Percentiles rank a stretch among this genome's conserved stretches.
These are phyloP conservation scores for Protostelium mycophagum DNA, from an alignment of 78 protist species.

Conservation along the genomic window DNA sequence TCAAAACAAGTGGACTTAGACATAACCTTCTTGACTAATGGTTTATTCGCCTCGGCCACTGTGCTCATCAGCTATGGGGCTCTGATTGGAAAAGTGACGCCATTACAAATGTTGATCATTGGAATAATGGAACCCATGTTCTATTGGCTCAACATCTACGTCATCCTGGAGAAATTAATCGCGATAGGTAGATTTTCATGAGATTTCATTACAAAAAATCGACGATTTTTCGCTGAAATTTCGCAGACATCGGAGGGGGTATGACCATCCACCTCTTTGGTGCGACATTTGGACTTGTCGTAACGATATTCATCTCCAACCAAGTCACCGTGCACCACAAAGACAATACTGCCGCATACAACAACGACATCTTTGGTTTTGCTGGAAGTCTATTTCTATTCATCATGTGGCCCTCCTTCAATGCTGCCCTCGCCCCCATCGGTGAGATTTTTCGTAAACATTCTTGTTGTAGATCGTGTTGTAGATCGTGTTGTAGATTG, in stretches of 20 bases:
- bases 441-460: too few species aligned
- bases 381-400: conserved; percentile 71
- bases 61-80: conserved; percentile 93
- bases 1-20: conserved; percentile 18
- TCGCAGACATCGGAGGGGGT: conserved; percentile 88
- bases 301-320: conserved; percentile 29
- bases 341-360: conserved; percentile 26
- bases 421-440: conserved; percentile 73
- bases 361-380: conserved; percentile 83
- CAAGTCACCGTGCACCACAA: background rate
- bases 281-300: conserved; percentile 85
- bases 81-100: conserved; percentile 76
- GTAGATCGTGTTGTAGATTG: too few species aligned
- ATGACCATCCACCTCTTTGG: conserved; percentile 92
- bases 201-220: background rate
- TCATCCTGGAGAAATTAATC: conserved; percentile 27
- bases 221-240: background rate
- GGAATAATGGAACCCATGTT: conserved; percentile 71
- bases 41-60: conserved; percentile 80
- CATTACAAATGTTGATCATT: conserved; percentile 72
- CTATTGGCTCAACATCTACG: conserved; percentile 63
- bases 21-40: conserved; percentile 32
- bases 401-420: conserved; percentile 93
- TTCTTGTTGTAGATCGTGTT: conserved; percentile 8
- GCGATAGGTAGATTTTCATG: conserved; percentile 6